A percentile compares a stretch with the other conserved stretches of the same genome.
phyloP scores from a whole-genome alignment of 2,329 filamentous ascomycete species.

The Ophiocordyceps australis region DNA sequence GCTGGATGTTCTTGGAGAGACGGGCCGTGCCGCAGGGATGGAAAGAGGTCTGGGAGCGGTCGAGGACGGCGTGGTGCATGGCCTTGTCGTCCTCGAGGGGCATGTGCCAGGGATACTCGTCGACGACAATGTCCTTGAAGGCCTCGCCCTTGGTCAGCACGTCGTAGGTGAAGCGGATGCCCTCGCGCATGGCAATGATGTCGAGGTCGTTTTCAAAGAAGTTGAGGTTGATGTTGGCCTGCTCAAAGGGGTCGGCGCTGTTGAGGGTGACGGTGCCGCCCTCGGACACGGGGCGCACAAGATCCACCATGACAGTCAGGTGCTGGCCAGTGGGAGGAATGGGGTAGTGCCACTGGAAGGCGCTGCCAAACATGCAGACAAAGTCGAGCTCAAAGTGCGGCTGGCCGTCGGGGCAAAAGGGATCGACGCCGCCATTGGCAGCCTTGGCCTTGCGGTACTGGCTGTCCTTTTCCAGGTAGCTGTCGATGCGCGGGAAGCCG shows the following conservation, averaged over 20 bases:
- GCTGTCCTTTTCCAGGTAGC: conserved; percentile 26
- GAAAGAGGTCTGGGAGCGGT: conserved; percentile 40
- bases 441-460: conserved; percentile 24
- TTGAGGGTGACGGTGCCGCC: conserved; percentile 35
- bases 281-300: conserved; percentile 20
- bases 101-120: conserved; percentile 43
- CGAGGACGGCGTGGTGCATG: conserved; percentile 37
- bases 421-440: conserved; percentile 25
- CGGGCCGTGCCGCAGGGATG: conserved; percentile 38
- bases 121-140: conserved; percentile 32
- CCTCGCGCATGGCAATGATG: conserved; percentile 39
- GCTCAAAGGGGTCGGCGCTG: conserved; percentile 35
- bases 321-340: conserved; percentile 23
- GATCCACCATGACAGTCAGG: conserved; percentile 35
- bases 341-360: conserved; percentile 29
- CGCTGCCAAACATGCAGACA: conserved; percentile 33
- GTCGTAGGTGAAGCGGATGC: conserved; percentile 35
- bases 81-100: conserved; percentile 32
- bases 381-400: conserved; percentile 47
- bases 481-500: conserved; percentile 37
- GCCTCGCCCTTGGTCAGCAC: conserved; percentile 36
- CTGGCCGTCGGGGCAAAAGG: conserved; percentile 35
- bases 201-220: conserved; percentile 37
- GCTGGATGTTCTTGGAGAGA: conserved; percentile 27
- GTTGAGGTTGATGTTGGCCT: conserved; percentile 41